A percentile compares a stretch with the other conserved stretches of the same genome.
Evolutionary conservation across 768 basidiomycete species (phyloP).

Genomic region (Boletus fagicola): DNA sequence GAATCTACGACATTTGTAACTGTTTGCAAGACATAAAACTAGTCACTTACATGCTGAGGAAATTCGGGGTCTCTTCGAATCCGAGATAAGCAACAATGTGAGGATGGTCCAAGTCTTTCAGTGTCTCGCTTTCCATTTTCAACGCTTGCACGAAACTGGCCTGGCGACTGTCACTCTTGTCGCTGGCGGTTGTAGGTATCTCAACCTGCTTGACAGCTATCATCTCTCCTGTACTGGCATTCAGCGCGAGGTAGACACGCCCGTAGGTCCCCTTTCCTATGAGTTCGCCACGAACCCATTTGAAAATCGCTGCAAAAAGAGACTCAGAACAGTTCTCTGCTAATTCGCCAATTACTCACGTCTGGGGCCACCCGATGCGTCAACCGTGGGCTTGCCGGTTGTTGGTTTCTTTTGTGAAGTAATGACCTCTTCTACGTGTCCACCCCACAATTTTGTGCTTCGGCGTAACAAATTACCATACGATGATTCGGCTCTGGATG

Average conservation of each 20-base stretch:
- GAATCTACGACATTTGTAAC: conserved; percentile 57
- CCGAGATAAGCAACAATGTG: conserved; percentile 98
- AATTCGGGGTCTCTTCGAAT: conserved; percentile 83
- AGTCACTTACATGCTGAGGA: conserved; percentile 82
- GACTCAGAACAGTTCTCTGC: conserved; percentile 15
- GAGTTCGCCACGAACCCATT: conserved; percentile 97
- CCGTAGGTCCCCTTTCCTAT: conserved; percentile 98
- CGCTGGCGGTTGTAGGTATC: conserved; percentile 85
- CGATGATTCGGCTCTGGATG: conserved; percentile 56
- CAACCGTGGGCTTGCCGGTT: conserved; percentile 44
- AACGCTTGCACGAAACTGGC: conserved; percentile 84
- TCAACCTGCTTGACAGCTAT: conserved; percentile 99
- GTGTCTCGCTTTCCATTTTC: conserved; percentile 92
- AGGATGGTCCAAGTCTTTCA: conserved; percentile 95
- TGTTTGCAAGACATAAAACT: neutral
- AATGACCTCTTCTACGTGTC: conserved; percentile 88
- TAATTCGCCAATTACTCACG: conserved; percentile 47
- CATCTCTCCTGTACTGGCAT: conserved; percentile 97
- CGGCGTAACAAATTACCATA: conserved; percentile 61
- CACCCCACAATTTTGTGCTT: conserved; percentile 96
- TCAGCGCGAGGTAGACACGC: conserved; percentile 92
- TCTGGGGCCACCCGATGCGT: conserved; percentile 62
- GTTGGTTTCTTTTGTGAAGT: conserved; percentile 60
- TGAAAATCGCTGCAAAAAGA: conserved; percentile 71
- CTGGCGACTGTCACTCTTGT: conserved; percentile 86